Percentiles rank a stretch among this genome's conserved stretches.
phyloP scores from a whole-genome alignment of 2,329 filamentous ascomycete species.

The Lachnellula hyalina region DNA sequence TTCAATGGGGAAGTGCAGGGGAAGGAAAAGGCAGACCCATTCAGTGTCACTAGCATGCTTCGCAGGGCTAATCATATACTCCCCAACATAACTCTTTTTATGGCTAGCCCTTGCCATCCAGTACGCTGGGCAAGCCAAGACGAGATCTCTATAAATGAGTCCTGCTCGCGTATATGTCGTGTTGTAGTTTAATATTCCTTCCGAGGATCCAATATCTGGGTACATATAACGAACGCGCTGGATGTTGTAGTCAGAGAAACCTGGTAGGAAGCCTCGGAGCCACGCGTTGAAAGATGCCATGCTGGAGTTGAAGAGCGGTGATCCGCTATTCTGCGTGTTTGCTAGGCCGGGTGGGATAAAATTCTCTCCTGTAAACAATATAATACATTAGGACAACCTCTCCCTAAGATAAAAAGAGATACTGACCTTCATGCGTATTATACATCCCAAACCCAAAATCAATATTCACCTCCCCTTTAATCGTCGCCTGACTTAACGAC shows the following conservation, averaged over 20 bases:
- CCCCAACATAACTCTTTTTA: constrained; percentile 46
- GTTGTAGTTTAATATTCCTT: constrained; percentile 42
- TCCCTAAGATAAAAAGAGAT: background rate
- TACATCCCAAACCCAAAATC: constrained; percentile 50
- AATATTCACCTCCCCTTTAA: constrained; percentile 37
- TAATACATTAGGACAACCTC: background rate
- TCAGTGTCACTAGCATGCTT: constrained; percentile 53
- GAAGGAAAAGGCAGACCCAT: constrained; percentile 38
- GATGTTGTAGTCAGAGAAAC: constrained; percentile 37
- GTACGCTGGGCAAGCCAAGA: constrained; percentile 54
- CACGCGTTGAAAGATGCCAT: constrained; percentile 45
- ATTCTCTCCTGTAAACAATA: constrained; percentile 42
- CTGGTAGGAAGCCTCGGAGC: constrained; percentile 50
- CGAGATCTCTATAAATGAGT: constrained; percentile 51
- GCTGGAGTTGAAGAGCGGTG: constrained; percentile 45
- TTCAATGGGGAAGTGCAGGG: background rate
- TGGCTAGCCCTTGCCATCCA: constrained; percentile 47
- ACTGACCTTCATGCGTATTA: constrained; percentile 49
- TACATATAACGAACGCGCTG: constrained; percentile 40
- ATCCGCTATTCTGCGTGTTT: constrained; percentile 28
- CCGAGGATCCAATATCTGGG: constrained; percentile 40
- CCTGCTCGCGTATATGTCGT: constrained; percentile 48
- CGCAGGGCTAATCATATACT: constrained; percentile 56
- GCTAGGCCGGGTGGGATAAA: constrained; percentile 50
- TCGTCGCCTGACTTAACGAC: constrained; percentile 40